Conservation (phyloP, 208 protist species). For the Phytomonas sp. region DNA sequence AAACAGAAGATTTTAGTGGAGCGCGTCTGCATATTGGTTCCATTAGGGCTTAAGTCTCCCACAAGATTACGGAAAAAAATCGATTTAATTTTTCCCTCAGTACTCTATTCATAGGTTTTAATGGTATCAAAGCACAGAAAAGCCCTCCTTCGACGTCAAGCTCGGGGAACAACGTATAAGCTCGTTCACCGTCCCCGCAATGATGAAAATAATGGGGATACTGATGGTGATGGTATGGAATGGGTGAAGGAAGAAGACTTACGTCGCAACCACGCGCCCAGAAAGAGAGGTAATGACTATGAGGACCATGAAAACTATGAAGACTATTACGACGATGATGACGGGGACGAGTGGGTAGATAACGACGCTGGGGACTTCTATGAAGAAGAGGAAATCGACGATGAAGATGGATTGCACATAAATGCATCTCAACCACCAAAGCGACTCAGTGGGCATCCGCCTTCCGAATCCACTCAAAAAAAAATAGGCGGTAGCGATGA, state of each 20-base stretch:
- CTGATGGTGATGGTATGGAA: slow-evolving; percentile 11
- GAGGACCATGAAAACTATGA: slow-evolving; percentile 14
- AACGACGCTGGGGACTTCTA: slow-evolving; percentile 16
- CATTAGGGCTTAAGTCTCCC: not conserved
- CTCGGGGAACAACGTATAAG: slow-evolving; percentile 47
- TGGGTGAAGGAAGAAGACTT: slow-evolving; percentile 66
- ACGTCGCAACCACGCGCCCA: slow-evolving; percentile 24
- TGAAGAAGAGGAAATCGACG: slow-evolving; percentile 13
- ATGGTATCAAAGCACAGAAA: not conserved
- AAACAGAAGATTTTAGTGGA: not conserved
- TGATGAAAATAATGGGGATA: slow-evolving; percentile 21
- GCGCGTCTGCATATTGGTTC: not conserved
- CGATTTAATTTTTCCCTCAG: not conserved
- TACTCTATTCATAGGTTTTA: not conserved
- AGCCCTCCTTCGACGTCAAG: not conserved
- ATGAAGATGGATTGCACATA: not conserved
- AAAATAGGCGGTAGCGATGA: slow-evolving; percentile 11
- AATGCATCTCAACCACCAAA: not conserved
- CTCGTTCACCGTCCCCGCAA: slow-evolving; percentile 61
- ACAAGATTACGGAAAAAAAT: not conserved
- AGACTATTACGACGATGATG: slow-evolving; percentile 9
- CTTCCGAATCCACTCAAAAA: not conserved
- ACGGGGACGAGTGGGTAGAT: slow-evolving; percentile 17
- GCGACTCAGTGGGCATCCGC: not conserved
- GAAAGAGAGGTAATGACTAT: slow-evolving; percentile 11